Evolutionary conservation across 805 yeast species (phyloP), one percentile per base, ranked within the genome.

Genomic region (Sugiyamaella americana): DNA sequence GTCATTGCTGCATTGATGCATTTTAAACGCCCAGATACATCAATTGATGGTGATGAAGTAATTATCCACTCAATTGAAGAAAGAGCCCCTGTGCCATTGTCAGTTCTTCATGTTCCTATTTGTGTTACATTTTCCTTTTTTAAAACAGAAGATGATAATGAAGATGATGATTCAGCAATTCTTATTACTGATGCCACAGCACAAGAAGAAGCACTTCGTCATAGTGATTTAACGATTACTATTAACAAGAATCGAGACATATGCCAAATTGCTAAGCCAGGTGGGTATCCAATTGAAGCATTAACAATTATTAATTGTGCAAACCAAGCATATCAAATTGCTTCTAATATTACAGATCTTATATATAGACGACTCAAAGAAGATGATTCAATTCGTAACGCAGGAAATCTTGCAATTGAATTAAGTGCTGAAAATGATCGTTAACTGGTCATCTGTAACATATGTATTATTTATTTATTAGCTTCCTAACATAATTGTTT

Each of bases 51-150:
- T 16, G 61, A 54, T 8, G 45, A 48, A 22, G 58, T 87, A 8
- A 73, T 82, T 8, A 71, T 91, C 0, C 93, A 86, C 60, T 76
- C 81, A 24, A 59, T 78, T 21, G 78, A 80, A 23, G 96, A 91
- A 57, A 75, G 95, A 49, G 88, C 85, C 39, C 96, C 96, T 0
- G 87, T 87, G 1, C 83, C 91, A 24, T 71, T 91, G 47, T 83
- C 94, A 38, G 76, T 91, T 5, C 67, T 93, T 50, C 98, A 93
- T 62, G 77, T 87, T 2, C 98, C 98, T 1, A 76, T 91, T 40
- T 87, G 96, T 65, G 79, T 87, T 3, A 83, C 95, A 0, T 89
- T 85, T 66, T 82, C 87, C n/a, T 85, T 91, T 58, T 87, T 78
- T 70, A 83, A 85, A 55, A 83, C 86, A 3, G 37, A 38, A 4